A percentile compares a stretch with the other conserved stretches of the same genome.
phyloP scores from a whole-genome alignment of 2,329 filamentous ascomycete species.

The Beauveria sp. region DNA sequence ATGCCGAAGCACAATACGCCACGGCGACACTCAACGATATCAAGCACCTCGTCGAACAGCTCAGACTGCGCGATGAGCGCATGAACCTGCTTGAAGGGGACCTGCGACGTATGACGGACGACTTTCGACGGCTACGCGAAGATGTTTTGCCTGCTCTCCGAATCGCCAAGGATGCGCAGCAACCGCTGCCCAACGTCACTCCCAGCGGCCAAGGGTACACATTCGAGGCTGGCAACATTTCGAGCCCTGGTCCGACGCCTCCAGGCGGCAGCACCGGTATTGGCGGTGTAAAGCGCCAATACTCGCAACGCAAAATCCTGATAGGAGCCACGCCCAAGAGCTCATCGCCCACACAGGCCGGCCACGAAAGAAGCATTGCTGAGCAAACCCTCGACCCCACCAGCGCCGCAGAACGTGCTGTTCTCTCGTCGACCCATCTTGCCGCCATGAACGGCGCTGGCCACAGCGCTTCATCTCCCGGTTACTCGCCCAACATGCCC shows the following conservation, averaged over 20 bases:
- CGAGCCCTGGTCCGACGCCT: slow-evolving; percentile 50
- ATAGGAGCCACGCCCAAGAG: slow-evolving; percentile 68
- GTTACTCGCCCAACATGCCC: slow-evolving; percentile 58
- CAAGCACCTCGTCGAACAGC: slow-evolving; percentile 79
- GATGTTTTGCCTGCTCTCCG: slow-evolving; percentile 87
- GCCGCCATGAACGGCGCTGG: slow-evolving; percentile 61
- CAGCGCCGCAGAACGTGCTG: slow-evolving; percentile 58
- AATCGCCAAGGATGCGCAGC: slow-evolving; percentile 83
- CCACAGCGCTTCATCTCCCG: slow-evolving; percentile 40
- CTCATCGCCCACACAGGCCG: slow-evolving; percentile 64
- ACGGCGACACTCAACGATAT: slow-evolving; percentile 91
- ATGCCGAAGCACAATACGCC: slow-evolving; percentile 76
- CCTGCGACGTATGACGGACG: slow-evolving; percentile 73
- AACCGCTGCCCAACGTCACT: slow-evolving; percentile 62
- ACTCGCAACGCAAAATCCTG: slow-evolving; percentile 68
- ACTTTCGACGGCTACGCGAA: slow-evolving; percentile 81
- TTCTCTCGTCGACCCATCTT: slow-evolving; percentile 61
- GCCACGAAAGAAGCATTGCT: slow-evolving; percentile 57
- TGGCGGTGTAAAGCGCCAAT: slow-evolving; percentile 62
- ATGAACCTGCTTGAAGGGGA: slow-evolving; percentile 79
- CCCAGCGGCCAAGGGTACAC: slow-evolving; percentile 32
- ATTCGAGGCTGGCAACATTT: slow-evolving; percentile 39
- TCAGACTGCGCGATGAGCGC: slow-evolving; percentile 82
- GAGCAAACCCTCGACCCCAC: slow-evolving; percentile 62
- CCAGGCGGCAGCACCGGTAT: slow-evolving; percentile 44